Base-by-base conservation (phyloP, 2,329 filamentous ascomycete genomes). In the Stagonosporopsis rhizophila region DNA sequence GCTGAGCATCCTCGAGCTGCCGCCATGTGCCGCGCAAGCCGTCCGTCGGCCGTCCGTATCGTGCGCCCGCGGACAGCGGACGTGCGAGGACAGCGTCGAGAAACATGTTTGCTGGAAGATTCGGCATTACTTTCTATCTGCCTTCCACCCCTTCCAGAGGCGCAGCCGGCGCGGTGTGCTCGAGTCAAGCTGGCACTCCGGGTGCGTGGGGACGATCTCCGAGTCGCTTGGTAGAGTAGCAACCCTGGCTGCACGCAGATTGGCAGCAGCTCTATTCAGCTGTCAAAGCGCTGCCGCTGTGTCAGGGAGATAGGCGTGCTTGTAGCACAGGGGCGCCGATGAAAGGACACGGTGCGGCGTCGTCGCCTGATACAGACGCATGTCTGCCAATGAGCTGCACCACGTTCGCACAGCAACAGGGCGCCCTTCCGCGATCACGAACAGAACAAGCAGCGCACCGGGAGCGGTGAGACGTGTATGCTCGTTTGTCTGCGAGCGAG, bases 401-500 rank as follows among this genome's bases (percentile, higher is more conserved):
- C 59, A 63, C 55, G 60, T 66, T 60, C 27, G 35, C 44, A 50
- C 52, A 52, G 48, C 47, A 35, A 54, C 42, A 25, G 27, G 41
- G 50, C 49, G 49, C 48, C 48, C 56, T 49, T 46, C 40, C 39
- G 23, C 52, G 46, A 50, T 61, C 44, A 58, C 32, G 30, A 52
- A 52, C 47, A 47, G 47, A 47, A 52, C 47, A 47, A 52, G 20
- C 17, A 28, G 22, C 30, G 42, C 28, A 35, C 55, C 58, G 54
- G 58, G 65, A 66, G 61, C 60, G 63, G 63, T 64, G 66, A 65
- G 65, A 64, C 57, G 51, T 47, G 48, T 35, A 34, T 47, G 52
- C 50, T 57, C 37, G 52, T 58, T 54, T 46, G 52, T 49, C 52
- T 58, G 61, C 56, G 38, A 17, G 53, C 52, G 37, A 44, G 44